Conservation (phyloP, 345 rosid species). For the Boechera retrofracta region DNA sequence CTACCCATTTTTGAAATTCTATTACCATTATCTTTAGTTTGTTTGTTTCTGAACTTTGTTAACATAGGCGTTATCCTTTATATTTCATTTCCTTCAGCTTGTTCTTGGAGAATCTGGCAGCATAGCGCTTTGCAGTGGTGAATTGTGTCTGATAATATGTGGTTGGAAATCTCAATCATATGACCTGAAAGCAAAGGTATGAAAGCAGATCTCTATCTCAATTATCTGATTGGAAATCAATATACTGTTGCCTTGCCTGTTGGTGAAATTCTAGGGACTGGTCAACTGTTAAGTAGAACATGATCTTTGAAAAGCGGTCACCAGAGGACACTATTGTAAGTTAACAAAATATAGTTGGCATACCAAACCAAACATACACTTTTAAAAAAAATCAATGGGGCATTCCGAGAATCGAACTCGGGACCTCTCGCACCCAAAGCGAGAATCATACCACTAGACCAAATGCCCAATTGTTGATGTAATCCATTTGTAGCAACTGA, state of each 20-base stretch:
- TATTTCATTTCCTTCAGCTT: slow-evolving; percentile 5
- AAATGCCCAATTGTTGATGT: slow-evolving; percentile 27
- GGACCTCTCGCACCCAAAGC: slow-evolving; percentile 48
- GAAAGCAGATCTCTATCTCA: background rate
- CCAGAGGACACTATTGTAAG: background rate
- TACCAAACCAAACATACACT: background rate
- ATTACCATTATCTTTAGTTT: background rate
- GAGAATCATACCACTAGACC: slow-evolving; percentile 48
- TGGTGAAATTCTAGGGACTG: slow-evolving; percentile 10
- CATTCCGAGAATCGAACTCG: slow-evolving; percentile 45
- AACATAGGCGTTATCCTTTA: background rate
- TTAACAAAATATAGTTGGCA: slow-evolving; percentile 9
- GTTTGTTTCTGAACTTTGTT: slow-evolving; percentile 9
- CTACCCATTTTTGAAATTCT: background rate
- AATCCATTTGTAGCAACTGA: slow-evolving; percentile 14
- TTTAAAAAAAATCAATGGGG: slow-evolving; percentile 19
- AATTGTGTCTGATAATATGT: background rate
- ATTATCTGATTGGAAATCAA: background rate
- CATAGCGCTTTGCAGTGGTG: background rate
- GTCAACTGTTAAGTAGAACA: background rate
- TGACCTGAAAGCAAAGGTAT: slow-evolving; percentile 10
- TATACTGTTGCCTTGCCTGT: background rate
- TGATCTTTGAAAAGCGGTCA: background rate
- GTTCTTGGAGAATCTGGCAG: slow-evolving; percentile 5
- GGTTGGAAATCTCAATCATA: slow-evolving; percentile 21